Evolutionary conservation across 257 asterid genomes (phyloP).

Genomic region (Solanum paucissectum): DNA sequence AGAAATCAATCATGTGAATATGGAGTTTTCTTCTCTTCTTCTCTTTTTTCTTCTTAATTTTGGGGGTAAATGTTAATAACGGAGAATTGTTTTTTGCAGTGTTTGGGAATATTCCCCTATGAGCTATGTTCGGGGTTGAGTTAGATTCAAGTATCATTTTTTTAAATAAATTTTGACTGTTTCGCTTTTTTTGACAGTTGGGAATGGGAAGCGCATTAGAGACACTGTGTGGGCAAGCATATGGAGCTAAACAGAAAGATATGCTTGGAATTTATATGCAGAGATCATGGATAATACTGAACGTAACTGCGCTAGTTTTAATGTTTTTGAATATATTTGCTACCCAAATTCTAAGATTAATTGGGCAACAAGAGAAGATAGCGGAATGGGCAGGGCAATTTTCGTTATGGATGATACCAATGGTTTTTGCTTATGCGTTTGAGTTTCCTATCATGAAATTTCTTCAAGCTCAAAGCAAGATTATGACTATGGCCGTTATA

Average conservation of each 20-base stretch:
- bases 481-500: neutral
- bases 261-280: conserved; percentile 13
- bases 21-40: neutral
- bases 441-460: conserved; percentile 4
- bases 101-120: too few species aligned
- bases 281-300: conserved; percentile 10
- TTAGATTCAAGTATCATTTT: too few species aligned
- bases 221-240: conserved; percentile 14
- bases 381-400: neutral
- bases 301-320: neutral
- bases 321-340: neutral
- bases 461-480: conserved; percentile 10
- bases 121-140: too few species aligned
- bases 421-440: neutral
- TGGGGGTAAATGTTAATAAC: too few species aligned
- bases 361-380: neutral
- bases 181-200: neutral
- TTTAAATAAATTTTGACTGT: neutral
- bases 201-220: conserved; percentile 15
- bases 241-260: conserved; percentile 2
- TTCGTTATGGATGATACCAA: conserved; percentile 10
- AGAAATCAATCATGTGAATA: neutral
- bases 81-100: too few species aligned
- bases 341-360: neutral
- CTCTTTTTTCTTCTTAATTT: neutral